Conservation (phyloP, 1,139 yeast genomes). For the Starmera stellimalicola region DNA sequence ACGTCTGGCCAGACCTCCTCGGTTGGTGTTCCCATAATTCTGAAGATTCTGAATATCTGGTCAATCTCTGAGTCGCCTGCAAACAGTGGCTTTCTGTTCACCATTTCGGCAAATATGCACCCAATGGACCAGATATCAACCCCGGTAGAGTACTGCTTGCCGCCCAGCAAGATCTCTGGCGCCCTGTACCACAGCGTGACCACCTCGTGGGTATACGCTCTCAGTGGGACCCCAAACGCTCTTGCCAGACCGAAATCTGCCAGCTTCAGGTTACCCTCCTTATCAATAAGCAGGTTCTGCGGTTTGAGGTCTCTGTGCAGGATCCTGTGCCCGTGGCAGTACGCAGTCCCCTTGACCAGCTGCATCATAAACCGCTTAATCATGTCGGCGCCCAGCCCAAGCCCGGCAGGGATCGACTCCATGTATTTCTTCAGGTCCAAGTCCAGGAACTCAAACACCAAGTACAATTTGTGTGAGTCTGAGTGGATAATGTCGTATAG, state of each 20-base stretch:
- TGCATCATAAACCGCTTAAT: conserved; percentile 91
- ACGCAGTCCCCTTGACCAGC: conserved; percentile 82
- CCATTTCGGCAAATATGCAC: conserved; percentile 97
- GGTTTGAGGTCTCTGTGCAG: conserved; percentile 96
- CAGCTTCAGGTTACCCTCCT: conserved; percentile 88
- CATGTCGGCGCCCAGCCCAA: conserved; percentile 83
- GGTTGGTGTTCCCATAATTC: conserved; percentile 89
- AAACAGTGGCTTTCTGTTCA: conserved; percentile 87
- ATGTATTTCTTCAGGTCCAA: conserved; percentile 92
- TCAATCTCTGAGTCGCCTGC: conserved; percentile 98
- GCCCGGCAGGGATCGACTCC: conserved; percentile 92
- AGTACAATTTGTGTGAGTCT: conserved; percentile 88
- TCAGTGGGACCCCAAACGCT: conserved; percentile 92
- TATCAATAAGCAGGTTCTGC: conserved; percentile 86
- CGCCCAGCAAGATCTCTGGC: conserved; percentile 92
- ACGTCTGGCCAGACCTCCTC: conserved; percentile 97
- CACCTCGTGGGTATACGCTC: conserved; percentile 96
- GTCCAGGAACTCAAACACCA: conserved; percentile 90
- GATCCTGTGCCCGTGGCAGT: conserved; percentile 92
- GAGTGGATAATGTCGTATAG: conserved; percentile 92
- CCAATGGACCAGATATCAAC: conserved; percentile 99
- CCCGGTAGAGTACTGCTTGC: conserved; percentile 95
- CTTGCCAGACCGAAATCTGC: conserved; percentile 98
- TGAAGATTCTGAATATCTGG: conserved; percentile 90
- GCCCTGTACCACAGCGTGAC: conserved; percentile 98